phyloP scores from a whole-genome alignment of 2,329 filamentous ascomycete species.

The Beauveria pseudobassiana region DNA sequence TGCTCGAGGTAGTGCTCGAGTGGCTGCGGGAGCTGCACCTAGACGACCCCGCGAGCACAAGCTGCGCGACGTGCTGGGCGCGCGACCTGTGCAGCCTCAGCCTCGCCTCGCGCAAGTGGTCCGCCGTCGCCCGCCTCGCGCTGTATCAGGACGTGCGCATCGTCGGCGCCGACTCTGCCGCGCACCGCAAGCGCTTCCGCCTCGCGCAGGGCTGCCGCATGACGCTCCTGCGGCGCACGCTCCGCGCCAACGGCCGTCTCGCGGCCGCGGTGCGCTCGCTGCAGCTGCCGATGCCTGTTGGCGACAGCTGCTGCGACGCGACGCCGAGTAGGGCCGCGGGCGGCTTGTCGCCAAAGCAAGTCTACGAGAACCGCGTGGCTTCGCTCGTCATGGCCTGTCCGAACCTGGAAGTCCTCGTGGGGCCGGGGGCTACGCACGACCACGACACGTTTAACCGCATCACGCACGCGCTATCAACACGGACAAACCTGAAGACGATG shows the following conservation, averaged over 20 bases:
- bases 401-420: conserved; percentile 52
- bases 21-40: too few relatives aligned
- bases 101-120: too few relatives aligned
- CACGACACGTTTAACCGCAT: conserved; percentile 47
- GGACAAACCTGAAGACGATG: conserved; percentile 48
- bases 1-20: too few relatives aligned
- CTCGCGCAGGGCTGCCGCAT: conserved; percentile 44
- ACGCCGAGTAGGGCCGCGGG: too few relatives aligned
- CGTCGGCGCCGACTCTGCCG: conserved; percentile 46
- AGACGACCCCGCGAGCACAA: too few relatives aligned
- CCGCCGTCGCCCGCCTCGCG: conserved; percentile 12
- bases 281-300: too few relatives aligned
- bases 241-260: conserved; percentile 35
- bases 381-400: conserved; percentile 58
- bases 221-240: conserved; percentile 48
- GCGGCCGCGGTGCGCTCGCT: too few relatives aligned
- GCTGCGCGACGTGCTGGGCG: too few relatives aligned
- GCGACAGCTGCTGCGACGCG: too few relatives aligned
- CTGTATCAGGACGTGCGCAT: conserved; percentile 54
- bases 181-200: conserved; percentile 52
- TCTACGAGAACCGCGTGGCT: conserved; percentile 50
- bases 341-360: too few relatives aligned
- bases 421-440: conserved; percentile 46
- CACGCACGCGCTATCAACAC: conserved; percentile 52
- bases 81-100: too few relatives aligned